A percentile compares a stretch with the other conserved stretches of the same genome.
phyloP scores from a whole-genome alignment of 371 early-diverging fungal species.

The Blakeslea trispora region DNA sequence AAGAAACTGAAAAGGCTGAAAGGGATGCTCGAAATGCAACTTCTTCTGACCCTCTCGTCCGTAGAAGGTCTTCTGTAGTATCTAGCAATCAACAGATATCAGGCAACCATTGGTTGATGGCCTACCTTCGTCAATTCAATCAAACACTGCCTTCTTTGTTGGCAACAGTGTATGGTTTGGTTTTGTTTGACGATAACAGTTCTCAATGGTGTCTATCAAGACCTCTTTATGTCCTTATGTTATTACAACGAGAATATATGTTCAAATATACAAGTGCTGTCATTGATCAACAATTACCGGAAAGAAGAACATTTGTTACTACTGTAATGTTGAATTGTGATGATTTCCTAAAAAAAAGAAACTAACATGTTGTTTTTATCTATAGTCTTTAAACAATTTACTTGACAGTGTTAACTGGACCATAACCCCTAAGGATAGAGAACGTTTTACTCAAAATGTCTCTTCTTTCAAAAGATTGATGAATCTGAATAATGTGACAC shows the following conservation, averaged over 20 bases:
- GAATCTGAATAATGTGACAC: constrained; percentile 50
- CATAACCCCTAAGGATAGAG: constrained; percentile 67
- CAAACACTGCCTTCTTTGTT: constrained; percentile 64
- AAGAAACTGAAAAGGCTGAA: constrained; percentile 50
- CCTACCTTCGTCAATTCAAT: constrained; percentile 55
- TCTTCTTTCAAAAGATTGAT: constrained; percentile 69
- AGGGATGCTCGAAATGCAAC: constrained; percentile 33
- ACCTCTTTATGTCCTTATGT: constrained; percentile 77
- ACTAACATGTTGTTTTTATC: too few species aligned
- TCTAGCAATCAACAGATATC: constrained; percentile 5
- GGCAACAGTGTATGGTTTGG: constrained; percentile 65
- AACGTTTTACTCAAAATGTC: constrained; percentile 79
- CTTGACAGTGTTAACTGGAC: constrained; percentile 73
- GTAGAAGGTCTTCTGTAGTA: constrained; percentile 11
- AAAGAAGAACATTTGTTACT: constrained; percentile 66
- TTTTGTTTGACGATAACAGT: constrained; percentile 78
- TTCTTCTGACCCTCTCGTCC: constrained; percentile 5
- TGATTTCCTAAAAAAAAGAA: not conserved
- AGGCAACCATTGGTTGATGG: constrained; percentile 40
- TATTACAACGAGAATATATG: constrained; percentile 74
- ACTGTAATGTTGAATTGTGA: constrained; percentile 40
- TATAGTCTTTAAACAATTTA: constrained; percentile 54
- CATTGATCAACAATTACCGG: constrained; percentile 72
- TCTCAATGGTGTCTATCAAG: constrained; percentile 86
- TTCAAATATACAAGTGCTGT: constrained; percentile 67